Evolutionary conservation across 1,139 yeast species (phyloP).

Genomic region (Magnusiomyces suaveolens): DNA sequence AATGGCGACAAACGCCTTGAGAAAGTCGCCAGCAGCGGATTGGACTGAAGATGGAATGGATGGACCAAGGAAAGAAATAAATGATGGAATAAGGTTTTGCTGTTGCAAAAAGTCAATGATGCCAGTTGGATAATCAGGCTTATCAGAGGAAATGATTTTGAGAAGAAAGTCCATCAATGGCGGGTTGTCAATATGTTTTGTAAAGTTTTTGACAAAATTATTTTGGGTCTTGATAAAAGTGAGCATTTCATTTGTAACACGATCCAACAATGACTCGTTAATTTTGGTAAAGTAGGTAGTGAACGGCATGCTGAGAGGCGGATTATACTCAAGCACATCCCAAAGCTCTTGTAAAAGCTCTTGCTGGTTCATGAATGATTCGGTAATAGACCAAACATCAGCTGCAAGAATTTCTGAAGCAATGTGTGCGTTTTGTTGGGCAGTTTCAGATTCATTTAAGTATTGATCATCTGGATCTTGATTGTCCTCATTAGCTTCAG

Average conservation of each 20-base stretch:
- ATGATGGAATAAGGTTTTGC: constrained; percentile 50
- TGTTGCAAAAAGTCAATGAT: constrained; percentile 60
- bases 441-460: constrained; percentile 25
- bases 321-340: constrained; percentile 58
- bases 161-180: constrained; percentile 77
- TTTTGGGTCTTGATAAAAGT: constrained; percentile 59
- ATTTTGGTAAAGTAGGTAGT: constrained; percentile 91
- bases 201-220: constrained; percentile 54
- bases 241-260: constrained; percentile 79
- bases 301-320: constrained; percentile 60
- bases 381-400: constrained; percentile 92
- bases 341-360: constrained; percentile 62
- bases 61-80: constrained; percentile 51
- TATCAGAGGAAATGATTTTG: constrained; percentile 69
- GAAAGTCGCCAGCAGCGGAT: constrained; percentile 89
- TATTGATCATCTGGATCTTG: constrained; percentile 14
- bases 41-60: constrained; percentile 58
- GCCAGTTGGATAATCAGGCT: constrained; percentile 69
- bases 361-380: constrained; percentile 73
- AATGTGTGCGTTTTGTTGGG: constrained; percentile 65
- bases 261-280: constrained; percentile 83
- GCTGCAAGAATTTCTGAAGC: constrained; percentile 87
- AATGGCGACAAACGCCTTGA: constrained; percentile 86
- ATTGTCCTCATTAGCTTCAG: constrained; percentile 21
- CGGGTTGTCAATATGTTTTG: constrained; percentile 72